Conservation (phyloP, 2,329 filamentous ascomycete genomes). For the Sordariomycetes sp. region DNA sequence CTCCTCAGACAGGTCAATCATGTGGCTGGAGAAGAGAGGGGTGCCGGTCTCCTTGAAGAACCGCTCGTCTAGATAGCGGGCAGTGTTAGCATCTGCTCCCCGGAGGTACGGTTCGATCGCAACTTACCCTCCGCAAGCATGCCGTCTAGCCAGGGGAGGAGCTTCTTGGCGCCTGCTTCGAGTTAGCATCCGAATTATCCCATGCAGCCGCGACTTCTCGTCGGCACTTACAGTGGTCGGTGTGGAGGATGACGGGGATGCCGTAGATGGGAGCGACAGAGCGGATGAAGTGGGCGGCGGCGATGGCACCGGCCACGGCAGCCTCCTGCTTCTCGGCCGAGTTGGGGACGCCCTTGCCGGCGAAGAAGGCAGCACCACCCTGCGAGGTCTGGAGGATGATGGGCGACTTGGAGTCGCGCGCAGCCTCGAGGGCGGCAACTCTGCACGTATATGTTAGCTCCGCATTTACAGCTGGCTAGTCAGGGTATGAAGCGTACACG, state of each 20-base stretch:
- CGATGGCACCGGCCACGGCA: slow-evolving; percentile 78
- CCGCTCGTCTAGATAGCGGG: slow-evolving; percentile 54
- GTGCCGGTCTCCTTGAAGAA: slow-evolving; percentile 91
- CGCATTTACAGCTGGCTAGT: neutral
- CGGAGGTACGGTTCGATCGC: neutral
- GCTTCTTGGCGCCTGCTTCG: slow-evolving; percentile 72
- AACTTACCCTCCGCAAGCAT: slow-evolving; percentile 61
- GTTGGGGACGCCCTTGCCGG: slow-evolving; percentile 81
- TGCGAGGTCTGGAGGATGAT: slow-evolving; percentile 91
- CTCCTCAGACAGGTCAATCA: slow-evolving; percentile 97
- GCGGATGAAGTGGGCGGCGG: slow-evolving; percentile 89
- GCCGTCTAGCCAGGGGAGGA: slow-evolving; percentile 93
- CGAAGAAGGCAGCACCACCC: slow-evolving; percentile 88
- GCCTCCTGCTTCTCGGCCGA: slow-evolving; percentile 58
- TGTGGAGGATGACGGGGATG: slow-evolving; percentile 78
- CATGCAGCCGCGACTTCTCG: neutral
- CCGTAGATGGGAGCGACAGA: slow-evolving; percentile 55
- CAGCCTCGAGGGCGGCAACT: slow-evolving; percentile 85
- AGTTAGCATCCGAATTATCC: neutral
- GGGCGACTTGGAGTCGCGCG: slow-evolving; percentile 81
- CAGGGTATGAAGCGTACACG: slow-evolving; percentile 14
- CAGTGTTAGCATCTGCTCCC: neutral
- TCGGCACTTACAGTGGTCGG: slow-evolving; percentile 68
- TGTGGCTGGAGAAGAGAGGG: slow-evolving; percentile 89
- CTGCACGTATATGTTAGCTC: neutral